phyloP scores from a whole-genome alignment of 345 rosid species.

The Salix udensis region DNA sequence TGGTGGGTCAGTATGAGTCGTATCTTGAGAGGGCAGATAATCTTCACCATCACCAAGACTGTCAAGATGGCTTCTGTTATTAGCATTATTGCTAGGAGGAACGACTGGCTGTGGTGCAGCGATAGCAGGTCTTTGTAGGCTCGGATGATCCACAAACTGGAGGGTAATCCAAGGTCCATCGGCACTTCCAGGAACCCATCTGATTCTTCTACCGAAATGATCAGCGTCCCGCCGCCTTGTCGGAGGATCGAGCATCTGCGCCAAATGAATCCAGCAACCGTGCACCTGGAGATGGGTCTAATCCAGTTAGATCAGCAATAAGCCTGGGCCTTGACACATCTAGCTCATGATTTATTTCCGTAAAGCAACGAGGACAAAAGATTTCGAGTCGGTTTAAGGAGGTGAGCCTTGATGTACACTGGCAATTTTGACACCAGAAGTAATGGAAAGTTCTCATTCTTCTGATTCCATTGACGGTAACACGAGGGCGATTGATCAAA shows the following conservation, averaged over 20 bases:
- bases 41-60: neutral
- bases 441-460: slow-evolving; percentile 62
- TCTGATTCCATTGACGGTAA: slow-evolving; percentile 48
- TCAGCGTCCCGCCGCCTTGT: neutral
- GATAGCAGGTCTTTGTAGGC: neutral
- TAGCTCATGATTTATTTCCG: slow-evolving; percentile 44
- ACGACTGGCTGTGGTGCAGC: neutral
- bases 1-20: slow-evolving; percentile 22
- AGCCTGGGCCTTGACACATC: slow-evolving; percentile 40
- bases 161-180: slow-evolving; percentile 57
- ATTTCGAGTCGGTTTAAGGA: slow-evolving; percentile 33
- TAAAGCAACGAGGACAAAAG: slow-evolving; percentile 53
- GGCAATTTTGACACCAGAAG: slow-evolving; percentile 68
- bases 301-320: slow-evolving; percentile 3
- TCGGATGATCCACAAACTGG: slow-evolving; percentile 30
- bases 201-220: slow-evolving; percentile 9
- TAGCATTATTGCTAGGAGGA: neutral
- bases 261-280: slow-evolving; percentile 23
- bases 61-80: neutral
- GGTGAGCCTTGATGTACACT: slow-evolving; percentile 42
- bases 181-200: slow-evolving; percentile 37
- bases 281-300: slow-evolving; percentile 10
- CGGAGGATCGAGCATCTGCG: slow-evolving; percentile 21
- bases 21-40: slow-evolving; percentile 13
- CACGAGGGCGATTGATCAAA: slow-evolving; percentile 38